A percentile compares a stretch with the other conserved stretches of the same genome.
Evolutionary conservation across 305 asterid genomes (phyloP).

Genomic region (Solanum hybrid): DNA sequence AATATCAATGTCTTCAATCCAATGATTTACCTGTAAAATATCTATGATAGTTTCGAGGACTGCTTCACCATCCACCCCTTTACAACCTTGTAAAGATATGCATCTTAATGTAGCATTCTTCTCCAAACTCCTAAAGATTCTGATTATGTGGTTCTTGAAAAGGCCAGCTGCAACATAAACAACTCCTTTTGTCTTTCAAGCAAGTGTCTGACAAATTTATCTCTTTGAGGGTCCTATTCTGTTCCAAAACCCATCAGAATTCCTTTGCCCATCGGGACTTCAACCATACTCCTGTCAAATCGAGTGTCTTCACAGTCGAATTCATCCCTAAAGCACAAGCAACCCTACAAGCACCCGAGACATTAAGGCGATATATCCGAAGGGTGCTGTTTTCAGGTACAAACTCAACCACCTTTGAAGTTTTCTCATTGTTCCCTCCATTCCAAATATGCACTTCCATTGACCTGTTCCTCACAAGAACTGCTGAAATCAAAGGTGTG

Average conservation of each 20-base stretch:
- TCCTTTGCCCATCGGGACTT: conserved; percentile 78
- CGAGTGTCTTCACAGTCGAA: conserved; percentile 57
- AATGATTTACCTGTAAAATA: conserved; percentile 68
- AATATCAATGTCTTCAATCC: conserved; percentile 76
- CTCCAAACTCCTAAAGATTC: conserved; percentile 60
- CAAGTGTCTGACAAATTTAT: conserved; percentile 49
- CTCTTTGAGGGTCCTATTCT: conserved; percentile 53
- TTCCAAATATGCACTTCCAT: conserved; percentile 79
- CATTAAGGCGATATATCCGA: conserved; percentile 35
- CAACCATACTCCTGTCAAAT: conserved; percentile 57
- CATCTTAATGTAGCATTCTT: conserved; percentile 48
- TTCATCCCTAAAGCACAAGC: conserved; percentile 66
- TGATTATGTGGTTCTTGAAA: conserved; percentile 55
- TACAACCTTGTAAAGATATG: conserved; percentile 67
- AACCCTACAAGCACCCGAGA: conserved; percentile 52
- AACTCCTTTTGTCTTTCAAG: conserved; percentile 62
- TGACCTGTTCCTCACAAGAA: conserved; percentile 59
- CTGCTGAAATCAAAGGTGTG: conserved; percentile 69
- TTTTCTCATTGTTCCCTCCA: conserved; percentile 21
- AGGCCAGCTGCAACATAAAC: conserved; percentile 79
- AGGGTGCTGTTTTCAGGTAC: conserved; percentile 47
- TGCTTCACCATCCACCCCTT: conserved; percentile 64
- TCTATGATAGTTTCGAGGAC: conserved; percentile 51
- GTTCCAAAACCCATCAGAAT: conserved; percentile 73
- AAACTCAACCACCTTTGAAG: conserved; percentile 52